Conservation (phyloP, 345 rosid species). For the Leavenworthia alabamica region DNA sequence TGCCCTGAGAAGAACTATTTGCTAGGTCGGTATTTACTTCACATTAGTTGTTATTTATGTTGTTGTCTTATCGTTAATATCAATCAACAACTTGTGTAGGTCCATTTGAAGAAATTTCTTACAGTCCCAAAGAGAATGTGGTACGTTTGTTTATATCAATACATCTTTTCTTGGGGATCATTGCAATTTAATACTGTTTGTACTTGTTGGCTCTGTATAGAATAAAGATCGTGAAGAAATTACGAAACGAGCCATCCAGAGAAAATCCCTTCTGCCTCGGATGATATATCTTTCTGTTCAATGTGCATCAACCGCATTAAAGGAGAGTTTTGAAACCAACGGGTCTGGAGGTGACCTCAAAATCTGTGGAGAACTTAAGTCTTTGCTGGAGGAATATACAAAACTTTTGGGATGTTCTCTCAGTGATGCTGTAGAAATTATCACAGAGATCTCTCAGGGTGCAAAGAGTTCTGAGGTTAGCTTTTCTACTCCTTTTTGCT, state of each 20-base stretch:
- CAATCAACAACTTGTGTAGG: slow-evolving; percentile 38
- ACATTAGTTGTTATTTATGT: not conserved
- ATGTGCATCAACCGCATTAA: slow-evolving; percentile 48
- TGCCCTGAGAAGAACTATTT: slow-evolving; percentile 69
- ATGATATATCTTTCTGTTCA: slow-evolving; percentile 78
- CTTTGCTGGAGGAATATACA: slow-evolving; percentile 66
- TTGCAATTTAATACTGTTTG: slow-evolving; percentile 3
- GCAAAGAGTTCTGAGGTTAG: slow-evolving; percentile 55
- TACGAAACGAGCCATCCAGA: slow-evolving; percentile 43
- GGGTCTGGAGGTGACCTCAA: slow-evolving; percentile 51
- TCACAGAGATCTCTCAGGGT: slow-evolving; percentile 56
- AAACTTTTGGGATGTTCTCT: slow-evolving; percentile 69
- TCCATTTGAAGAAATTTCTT: slow-evolving; percentile 79
- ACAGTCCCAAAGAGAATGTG: slow-evolving; percentile 53
- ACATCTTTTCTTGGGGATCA: not conserved
- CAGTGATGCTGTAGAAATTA: slow-evolving; percentile 47
- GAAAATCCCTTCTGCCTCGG: slow-evolving; percentile 80
- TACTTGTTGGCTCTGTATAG: slow-evolving; percentile 34
- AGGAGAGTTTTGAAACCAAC: slow-evolving; percentile 51
- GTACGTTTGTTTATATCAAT: slow-evolving; percentile 31
- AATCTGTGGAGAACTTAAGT: slow-evolving; percentile 50
- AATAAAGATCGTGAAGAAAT: slow-evolving; percentile 60
- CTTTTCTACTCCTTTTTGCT: not conserved
- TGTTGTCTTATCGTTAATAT: slow-evolving; percentile 6
- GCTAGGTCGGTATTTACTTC: slow-evolving; percentile 45